These are phyloP conservation scores for Aspergillus luchuensis DNA, from an alignment of 2,329 filamentous ascomycete genomes.

Conservation along the genomic window DNA sequence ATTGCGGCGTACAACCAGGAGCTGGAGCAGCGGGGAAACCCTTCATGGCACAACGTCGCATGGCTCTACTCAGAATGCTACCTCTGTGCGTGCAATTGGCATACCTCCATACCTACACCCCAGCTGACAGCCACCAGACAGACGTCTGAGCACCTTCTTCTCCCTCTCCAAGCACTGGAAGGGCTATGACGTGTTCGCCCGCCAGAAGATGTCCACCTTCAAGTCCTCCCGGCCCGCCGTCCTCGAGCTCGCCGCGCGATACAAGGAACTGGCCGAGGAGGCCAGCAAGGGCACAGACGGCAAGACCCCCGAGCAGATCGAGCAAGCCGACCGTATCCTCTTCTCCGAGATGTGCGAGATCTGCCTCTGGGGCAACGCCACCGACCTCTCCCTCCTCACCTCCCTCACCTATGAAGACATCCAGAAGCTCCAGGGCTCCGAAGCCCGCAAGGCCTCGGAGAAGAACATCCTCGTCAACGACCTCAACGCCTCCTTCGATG, in stretches of 20 bases:
- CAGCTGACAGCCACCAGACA: constrained; percentile 44
- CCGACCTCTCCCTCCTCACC: constrained; percentile 87
- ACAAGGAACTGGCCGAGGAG: constrained; percentile 71
- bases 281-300: constrained; percentile 56
- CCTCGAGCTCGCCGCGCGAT: constrained; percentile 76
- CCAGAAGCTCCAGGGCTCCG: constrained; percentile 88
- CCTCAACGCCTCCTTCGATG: constrained; percentile 69
- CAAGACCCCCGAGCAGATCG: constrained; percentile 50
- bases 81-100: constrained; percentile 56
- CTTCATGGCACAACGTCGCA: constrained; percentile 78
- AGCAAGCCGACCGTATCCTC: constrained; percentile 72
- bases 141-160: constrained; percentile 81
- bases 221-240: constrained; percentile 86
- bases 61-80: constrained; percentile 97
- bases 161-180: constrained; percentile 79
- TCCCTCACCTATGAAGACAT: constrained; percentile 93
- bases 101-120: neutral
- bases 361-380: constrained; percentile 96
- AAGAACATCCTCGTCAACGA: constrained; percentile 93
- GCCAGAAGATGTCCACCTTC: constrained; percentile 90
- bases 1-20: constrained; percentile 84
- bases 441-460: constrained; percentile 82
- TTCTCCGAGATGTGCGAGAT: constrained; percentile 96
- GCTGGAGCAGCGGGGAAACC: constrained; percentile 69
- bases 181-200: constrained; percentile 82